Base-by-base conservation (phyloP, 495 filamentous ascomycete genomes). In the Aspergillus olivimuriae region DNA sequence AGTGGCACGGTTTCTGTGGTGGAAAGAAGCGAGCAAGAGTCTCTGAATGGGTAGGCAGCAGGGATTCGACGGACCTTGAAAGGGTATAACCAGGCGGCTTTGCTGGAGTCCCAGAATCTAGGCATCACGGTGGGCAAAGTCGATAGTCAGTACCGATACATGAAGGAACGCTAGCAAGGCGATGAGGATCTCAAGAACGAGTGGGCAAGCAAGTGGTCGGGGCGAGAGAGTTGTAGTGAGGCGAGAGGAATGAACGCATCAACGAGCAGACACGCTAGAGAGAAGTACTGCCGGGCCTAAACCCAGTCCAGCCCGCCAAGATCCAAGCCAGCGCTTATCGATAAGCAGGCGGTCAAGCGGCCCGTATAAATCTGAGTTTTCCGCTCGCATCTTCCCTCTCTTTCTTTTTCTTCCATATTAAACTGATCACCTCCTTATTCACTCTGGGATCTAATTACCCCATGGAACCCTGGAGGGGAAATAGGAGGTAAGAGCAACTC, bases 51-150 rank as follows among this genome's bases (percentile, higher is more conserved):
- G 3, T 6, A 26, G 39, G 31, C 15, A 41, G 24, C 36, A 39
- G 30, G 20, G 6, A 47, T 31, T 24, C 7, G 26, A 54, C 63
- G 36, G 60, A 78, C 76, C 58, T 71, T 69, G 21, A 79, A 36
- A 19, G 76, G 77, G 59, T 78, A 79, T 24, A 79, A 58, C 68
- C 73, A 77, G 8, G 73, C 70, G 38, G 76, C 72, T 41, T 63
- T 56, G 30, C 39, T 57, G 9, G 55, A 26, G 44, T 70, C 54
- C 52, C 44, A 59, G 26, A 51, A 10, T 34, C 37, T 45, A 18
- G 61, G 10, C 56, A 61, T 63, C 11, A 18, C 43, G 12, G 26
- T 17, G 41, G 28, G 21, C 17, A 14, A 17, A 23, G 2, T 26
- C 2, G 38, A 31, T 10, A 30, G 19, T 4, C 20, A 45, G 17